Evolutionary conservation across 1,284 basidiomycete species (phyloP), one percentile per base, ranked within the genome.

Genomic region (Cutaneotrichosporon curvatum): DNA sequence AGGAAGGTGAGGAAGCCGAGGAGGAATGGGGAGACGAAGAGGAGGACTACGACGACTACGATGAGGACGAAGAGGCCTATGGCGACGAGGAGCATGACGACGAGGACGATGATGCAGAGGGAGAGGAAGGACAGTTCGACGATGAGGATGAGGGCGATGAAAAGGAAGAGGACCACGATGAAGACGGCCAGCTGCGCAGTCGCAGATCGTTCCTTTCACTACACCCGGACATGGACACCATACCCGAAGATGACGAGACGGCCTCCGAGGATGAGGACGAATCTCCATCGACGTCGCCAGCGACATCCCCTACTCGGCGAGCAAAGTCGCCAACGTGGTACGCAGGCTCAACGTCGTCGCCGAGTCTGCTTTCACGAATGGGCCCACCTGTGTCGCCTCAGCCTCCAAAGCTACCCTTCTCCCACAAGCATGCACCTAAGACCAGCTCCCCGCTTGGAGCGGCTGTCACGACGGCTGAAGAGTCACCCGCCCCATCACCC

Each of bases 311-410:
- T 28, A 28, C 25, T 43, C 28, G 45, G 20, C 48, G 45, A 11
- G 46, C 51, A 2, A 60, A 60, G 39, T 68, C 64, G 10, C 65
- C 65, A 15, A 61, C 66, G 16, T 64, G 60, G 62, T 63, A 59
- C 32, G 53, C 51, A 8, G 19, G 31, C 7, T 20, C 42, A 11
- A 20, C 36, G 19, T 28, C 30, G 18, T 11, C 36, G 28, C 40
- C 42, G 5, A 48, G 43, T 2, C 37, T 34, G 19, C 45, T 47
- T 21, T 50, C 36, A 18, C 56, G 47, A 31, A 40, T 47, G 37
- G 41, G 48, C 8, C 53, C 53, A 7, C 42, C 52, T 3, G 21
- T 34, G 31, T 3, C 45, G 11, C 37, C 37, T 14, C 22, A 37
- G 6, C 23, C 8, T n/a, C 25, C 34, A 9, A n/a, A 37, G 7